Base-by-base conservation (phyloP, 2,329 filamentous ascomycete species). In the Lasiodiplodia sp. region DNA sequence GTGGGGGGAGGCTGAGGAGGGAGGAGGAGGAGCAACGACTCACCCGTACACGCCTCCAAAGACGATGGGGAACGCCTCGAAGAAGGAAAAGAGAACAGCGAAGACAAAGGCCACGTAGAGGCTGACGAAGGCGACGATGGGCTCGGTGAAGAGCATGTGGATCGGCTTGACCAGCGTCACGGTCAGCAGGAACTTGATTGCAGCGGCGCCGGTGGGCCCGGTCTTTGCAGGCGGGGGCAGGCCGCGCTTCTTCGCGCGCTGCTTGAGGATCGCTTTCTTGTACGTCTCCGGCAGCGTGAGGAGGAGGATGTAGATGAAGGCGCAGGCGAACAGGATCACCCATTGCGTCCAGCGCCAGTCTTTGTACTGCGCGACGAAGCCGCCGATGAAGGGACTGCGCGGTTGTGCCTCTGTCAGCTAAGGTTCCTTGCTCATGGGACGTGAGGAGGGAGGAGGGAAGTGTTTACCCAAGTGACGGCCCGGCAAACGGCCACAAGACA, bases 101-200 rank as follows among this genome's bases (percentile, higher is more conserved):
- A 76, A 77, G 11, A 69, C 72, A 68, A 76, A 77, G 0, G 72
- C 73, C 4, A 37, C 71, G 58, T 77, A 77, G 0, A 72, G 28
- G 10, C 68, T 71, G 52, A 73, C 69, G 0, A 68, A 69, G 0
- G 56, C 51, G 5, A 76, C 72, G 21, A 77, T 77, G 1, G 75
- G 75, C 51, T 77, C 75, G 7, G 71, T 71, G 31, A 74, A 52
- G 0, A 77, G 70, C 75, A 69, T 87, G 56, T 83, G 79, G 0
- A 88, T 18, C 0, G 87, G 87, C 3, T 86, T 80, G n/a, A 84
- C 68, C 1, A 87, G 75, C 0, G 83, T 80, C 8, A 83, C 75
- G 0, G 81, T 77, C 2, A 83, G 69, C 0, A 75, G 68, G 5
- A 71, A 68, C 51, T 75, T 77, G 52, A 75, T 51, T 11, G 55